Percentiles rank a stretch among this genome's conserved stretches.
phyloP scores from a whole-genome alignment of 2,329 filamentous ascomycete species.

The Penicillium nordicum region DNA sequence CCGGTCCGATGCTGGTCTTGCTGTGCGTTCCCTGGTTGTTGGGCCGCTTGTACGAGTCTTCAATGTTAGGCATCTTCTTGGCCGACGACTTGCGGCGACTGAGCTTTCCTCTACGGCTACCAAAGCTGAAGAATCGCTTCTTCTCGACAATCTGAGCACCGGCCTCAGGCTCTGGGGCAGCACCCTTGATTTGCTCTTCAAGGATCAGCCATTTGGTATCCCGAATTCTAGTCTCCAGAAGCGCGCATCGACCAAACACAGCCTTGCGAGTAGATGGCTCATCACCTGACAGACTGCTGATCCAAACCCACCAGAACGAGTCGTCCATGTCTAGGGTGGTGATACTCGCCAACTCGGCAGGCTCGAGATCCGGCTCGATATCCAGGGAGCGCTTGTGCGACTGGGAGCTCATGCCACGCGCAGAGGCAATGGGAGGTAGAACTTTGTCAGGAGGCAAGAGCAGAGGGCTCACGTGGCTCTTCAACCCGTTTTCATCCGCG shows the following conservation, averaged over 20 bases:
- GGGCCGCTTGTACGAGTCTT: slow-evolving; percentile 52
- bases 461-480: slow-evolving; percentile 58
- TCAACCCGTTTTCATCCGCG: slow-evolving; percentile 67
- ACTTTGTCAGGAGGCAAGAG: slow-evolving; percentile 89
- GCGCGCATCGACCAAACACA: slow-evolving; percentile 87
- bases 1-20: slow-evolving; percentile 80
- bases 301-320: slow-evolving; percentile 99
- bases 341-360: slow-evolving; percentile 92
- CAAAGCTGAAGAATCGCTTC: slow-evolving; percentile 86
- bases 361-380: slow-evolving; percentile 67
- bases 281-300: slow-evolving; percentile 88
- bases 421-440: slow-evolving; percentile 72
- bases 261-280: slow-evolving; percentile 83
- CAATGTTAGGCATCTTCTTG: slow-evolving; percentile 53
- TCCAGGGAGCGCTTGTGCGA: slow-evolving; percentile 74
- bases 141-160: slow-evolving; percentile 93
- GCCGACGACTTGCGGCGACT: slow-evolving; percentile 68
- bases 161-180: slow-evolving; percentile 76
- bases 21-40: slow-evolving; percentile 57
- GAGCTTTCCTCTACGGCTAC: slow-evolving; percentile 65
- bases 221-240: slow-evolving; percentile 81
- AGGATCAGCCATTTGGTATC: slow-evolving; percentile 87
- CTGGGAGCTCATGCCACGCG: slow-evolving; percentile 77
- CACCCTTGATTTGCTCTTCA: slow-evolving; percentile 94
- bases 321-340: slow-evolving; percentile 82